A percentile compares a stretch with the other conserved stretches of the same genome.
phyloP scores from a whole-genome alignment of 2,329 filamentous ascomycete species.

The Phoma sp. region DNA sequence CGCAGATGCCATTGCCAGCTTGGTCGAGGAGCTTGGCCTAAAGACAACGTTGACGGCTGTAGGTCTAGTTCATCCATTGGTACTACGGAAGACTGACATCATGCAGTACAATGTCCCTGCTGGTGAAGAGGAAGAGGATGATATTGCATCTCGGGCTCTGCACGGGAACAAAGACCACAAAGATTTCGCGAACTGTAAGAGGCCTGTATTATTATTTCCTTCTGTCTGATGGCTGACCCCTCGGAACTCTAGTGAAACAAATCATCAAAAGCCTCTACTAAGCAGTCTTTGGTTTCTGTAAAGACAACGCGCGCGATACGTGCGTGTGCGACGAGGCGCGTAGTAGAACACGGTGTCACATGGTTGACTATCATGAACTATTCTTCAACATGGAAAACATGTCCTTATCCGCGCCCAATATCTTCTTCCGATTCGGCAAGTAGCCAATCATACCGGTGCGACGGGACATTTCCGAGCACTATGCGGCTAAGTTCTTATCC shows the following conservation, averaged over 20 bases:
- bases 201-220: neutral
- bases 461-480: slow-evolving; percentile 21
- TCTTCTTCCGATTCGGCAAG: slow-evolving; percentile 14
- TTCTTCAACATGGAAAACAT: slow-evolving; percentile 26
- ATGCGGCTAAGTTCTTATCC: slow-evolving; percentile 40
- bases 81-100: slow-evolving; percentile 18
- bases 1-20: slow-evolving; percentile 54
- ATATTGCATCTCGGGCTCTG: slow-evolving; percentile 44
- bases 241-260: slow-evolving; percentile 35
- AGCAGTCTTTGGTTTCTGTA: neutral
- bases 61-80: slow-evolving; percentile 14
- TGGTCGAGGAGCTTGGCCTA: slow-evolving; percentile 55
- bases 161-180: slow-evolving; percentile 47
- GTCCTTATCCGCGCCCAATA: slow-evolving; percentile 21
- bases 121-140: slow-evolving; percentile 46
- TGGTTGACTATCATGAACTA: neutral
- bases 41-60: slow-evolving; percentile 47
- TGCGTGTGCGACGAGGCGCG: neutral
- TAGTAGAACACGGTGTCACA: slow-evolving; percentile 9
- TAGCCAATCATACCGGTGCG: slow-evolving; percentile 23
- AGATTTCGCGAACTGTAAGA: slow-evolving; percentile 45
- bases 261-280: slow-evolving; percentile 45
- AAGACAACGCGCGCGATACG: neutral
- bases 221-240: slow-evolving; percentile 11
- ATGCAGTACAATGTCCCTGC: slow-evolving; percentile 45